Base-by-base conservation (phyloP, 495 filamentous ascomycete species). In the Podospora australis region DNA sequence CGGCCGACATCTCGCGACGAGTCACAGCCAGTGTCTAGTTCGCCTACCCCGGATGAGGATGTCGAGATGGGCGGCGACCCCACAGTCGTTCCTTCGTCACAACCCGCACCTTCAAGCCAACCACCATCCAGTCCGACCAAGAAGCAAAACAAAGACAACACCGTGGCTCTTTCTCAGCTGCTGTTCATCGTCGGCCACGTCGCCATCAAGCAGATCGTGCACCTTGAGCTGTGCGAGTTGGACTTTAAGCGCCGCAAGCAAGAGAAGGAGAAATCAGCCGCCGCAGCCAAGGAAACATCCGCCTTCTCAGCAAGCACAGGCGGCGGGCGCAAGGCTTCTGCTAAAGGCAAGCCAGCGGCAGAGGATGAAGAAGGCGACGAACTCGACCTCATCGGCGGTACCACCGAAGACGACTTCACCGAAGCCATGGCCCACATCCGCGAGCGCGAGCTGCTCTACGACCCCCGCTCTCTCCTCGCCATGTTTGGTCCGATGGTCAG, bases 141-240 rank as follows among this genome's bases (percentile, higher is more conserved):
- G 50, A 71, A 65, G 44, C 62, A 67, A 14, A 73, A 71, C 52
- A 74, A 82, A 53, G 82, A 81, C 50, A 76, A 78, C 9, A 81
- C 87, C 4, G 76, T 87, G 24, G 84, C 79, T 1, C 74, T 99
- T 1, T 92, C 91, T 0, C 94, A 96, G 53, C 77, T 99, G 2
- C 75, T 99, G 4, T 99, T 96, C 66, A 82, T 96, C 43, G 91
- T 98, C 44, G 92, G 91, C 4, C 91, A 98, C 59, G 87, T 96
- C 49, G 90, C 91, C 23, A 88, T 98, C 68, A 98, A 98, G 65
- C 92, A 99, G 58, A 99, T 97, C 50, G 92, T 99, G n/a, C 94
- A 99, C 64, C 75, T 99, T n/a, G 92, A 99, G 54, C 77, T 97
- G 2, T 90, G 88, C 66, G 92, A 99, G 60, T 78, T 90, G 29